A percentile compares a stretch with the other conserved stretches of the same genome.
Conservation (phyloP, 2,329 filamentous ascomycete species). For the Xylaria multiplex region DNA sequence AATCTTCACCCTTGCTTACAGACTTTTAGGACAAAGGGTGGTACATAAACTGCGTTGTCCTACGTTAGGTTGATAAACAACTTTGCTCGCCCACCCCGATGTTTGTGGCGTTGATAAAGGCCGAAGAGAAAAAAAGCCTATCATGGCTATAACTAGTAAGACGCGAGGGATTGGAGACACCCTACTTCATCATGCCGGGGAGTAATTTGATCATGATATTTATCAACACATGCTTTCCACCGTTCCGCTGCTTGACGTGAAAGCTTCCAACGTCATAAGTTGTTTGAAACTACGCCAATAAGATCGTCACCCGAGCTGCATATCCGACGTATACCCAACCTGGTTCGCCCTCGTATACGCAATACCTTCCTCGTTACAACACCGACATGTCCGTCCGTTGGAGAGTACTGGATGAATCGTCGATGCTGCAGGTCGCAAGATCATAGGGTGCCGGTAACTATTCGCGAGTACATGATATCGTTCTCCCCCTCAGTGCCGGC, state of each 20-base stretch:
- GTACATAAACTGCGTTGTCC: neutral
- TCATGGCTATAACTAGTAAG: neutral
- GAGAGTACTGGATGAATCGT: no score
- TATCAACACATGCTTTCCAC: neutral
- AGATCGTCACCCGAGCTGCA: neutral
- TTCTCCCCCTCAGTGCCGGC: no score
- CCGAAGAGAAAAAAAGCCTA: neutral
- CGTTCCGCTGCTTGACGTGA: neutral
- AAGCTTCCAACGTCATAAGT: no score
- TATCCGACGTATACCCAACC: neutral
- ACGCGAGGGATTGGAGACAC: neutral
- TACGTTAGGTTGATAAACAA: neutral
- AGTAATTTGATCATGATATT: conserved; percentile 5
- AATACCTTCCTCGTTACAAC: no score
- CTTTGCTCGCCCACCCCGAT: neutral
- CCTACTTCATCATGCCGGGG: neutral
- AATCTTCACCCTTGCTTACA: conserved; percentile 23
- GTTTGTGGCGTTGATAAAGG: neutral
- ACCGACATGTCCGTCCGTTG: no score
- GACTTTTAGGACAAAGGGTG: conserved; percentile 9
- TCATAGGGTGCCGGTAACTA: no score
- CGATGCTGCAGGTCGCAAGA: no score
- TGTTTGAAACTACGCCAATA: neutral
- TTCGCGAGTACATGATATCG: no score
- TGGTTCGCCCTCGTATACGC: no score